Evolutionary conservation across 768 basidiomycete species (phyloP), one percentile per base, ranked within the genome.

Genomic region (Scleroderma bovista): DNA sequence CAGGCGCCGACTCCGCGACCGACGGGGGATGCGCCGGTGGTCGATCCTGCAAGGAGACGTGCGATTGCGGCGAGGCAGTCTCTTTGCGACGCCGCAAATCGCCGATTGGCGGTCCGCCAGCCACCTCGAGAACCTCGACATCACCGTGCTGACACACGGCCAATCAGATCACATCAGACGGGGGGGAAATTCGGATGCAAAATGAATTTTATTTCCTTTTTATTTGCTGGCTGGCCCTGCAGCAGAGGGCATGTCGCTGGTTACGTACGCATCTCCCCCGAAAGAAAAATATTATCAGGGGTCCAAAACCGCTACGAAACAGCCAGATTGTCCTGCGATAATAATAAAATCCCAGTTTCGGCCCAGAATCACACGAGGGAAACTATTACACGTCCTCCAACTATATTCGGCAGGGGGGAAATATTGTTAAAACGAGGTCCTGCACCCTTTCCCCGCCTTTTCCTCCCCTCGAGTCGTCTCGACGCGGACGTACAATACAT

Each of bases 391-490:
- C 70, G 73, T 73, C 70, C 70, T 16, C 29, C 74, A 76, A 76
- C 81, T 81, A 82, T 72, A 81, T 81, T 76, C 79, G 81, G 81
- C 73, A 78, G 76, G 75, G 72, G 74, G 72, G 75, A 78, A 76
- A 63, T 72, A 76, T 78, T 60, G 80, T 81, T 85, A 87, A 88
- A 86, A 81, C 80, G 78, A 78, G 78, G 69, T 71, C 72, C 69
- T 70, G 56, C 70, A 75, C 72, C 73, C 75, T 82, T 78, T 77
- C 74, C 76, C 81, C 80, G 79, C 74, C 75, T 77, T 80, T 72
- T 65, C 62, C 59, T 64, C 69, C 44, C 32, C 69, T 69, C n/a
- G n/a, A n/a, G n/a, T 68, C 67, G 60, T 69, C 67, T 70, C 70
- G 68, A 62, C 68, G 65, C 71, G 56, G 57, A 57, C 66, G 19